Evolutionary conservation across 1,284 basidiomycete species (phyloP), one percentile per base, ranked within the genome.

Genomic region (Tilletia indica): DNA sequence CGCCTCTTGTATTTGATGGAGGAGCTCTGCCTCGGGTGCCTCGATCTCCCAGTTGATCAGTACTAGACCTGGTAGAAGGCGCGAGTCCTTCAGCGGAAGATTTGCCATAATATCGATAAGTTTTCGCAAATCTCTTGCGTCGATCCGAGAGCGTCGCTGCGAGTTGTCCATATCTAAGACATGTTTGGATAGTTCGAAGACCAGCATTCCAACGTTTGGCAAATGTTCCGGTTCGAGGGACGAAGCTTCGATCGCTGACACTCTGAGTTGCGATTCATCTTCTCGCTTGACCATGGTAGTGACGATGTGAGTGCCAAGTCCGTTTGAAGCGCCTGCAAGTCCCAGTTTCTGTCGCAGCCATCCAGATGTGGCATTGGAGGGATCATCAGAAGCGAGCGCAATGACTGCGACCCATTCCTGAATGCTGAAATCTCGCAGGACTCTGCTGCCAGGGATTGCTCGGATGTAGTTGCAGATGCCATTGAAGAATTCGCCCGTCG

Each of bases 181-280:
- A 42, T 64, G 61, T 19, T 64, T 64, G 61, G 61, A 64, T 6
- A 64, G 61, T 34, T 64, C 61, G 21, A 64, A 64, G 14, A 64
- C 36, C 61, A 64, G 31, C 4, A 64, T 34, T 12, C 61, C 61
- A 11, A 64, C 34, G 38, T 64, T 38, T 19, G 36, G 11, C 16
- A n/a, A 19, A 19, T 64, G 16, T 9, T 64, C 61, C 16, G 36
- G 14, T n/a, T 11, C 36, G 5, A 64, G 19, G 3, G 61, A 25
- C 16, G 12, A n/a, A 9, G 36, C 3, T 16, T 64, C 61, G 6
- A 38, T 19, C 6, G 61, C 36, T 9, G 61, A 36, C 6, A 64
- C 36, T 9, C 31, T 36, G 34, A 64, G 12, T 3, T 38, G 12
- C 16, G 19, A 38, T 21, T 36, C 61, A 21, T 64, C 61, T 38